These are phyloP conservation scores for Xylaria castorea DNA, from an alignment of 495 filamentous ascomycete genomes.

Conservation along the genomic window DNA sequence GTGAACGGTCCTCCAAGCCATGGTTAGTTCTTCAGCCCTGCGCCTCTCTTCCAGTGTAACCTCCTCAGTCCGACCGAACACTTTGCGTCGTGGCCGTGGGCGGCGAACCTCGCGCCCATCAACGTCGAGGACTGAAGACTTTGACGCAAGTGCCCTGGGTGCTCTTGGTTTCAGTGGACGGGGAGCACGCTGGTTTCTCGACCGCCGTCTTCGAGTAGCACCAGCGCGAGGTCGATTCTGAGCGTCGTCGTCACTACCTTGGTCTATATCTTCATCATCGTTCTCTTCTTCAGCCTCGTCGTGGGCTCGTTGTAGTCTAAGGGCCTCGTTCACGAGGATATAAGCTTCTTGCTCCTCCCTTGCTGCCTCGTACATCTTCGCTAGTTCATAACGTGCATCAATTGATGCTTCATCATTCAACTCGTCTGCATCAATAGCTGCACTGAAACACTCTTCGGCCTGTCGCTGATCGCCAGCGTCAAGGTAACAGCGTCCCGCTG, in stretches of 20 bases:
- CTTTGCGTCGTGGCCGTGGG: conserved; percentile 29
- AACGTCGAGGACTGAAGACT: neutral
- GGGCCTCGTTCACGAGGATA: conserved; percentile 73
- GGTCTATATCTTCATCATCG: conserved; percentile 44
- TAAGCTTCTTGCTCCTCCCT: conserved; percentile 74
- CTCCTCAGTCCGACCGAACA: conserved; percentile 41
- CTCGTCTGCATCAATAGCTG: conserved; percentile 71
- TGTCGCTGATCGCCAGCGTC: conserved; percentile 65
- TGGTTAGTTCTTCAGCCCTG: conserved; percentile 30
- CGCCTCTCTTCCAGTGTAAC: conserved; percentile 37
- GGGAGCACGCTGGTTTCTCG: conserved; percentile 24
- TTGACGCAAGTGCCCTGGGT: neutral
- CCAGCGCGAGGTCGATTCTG: conserved; percentile 9
- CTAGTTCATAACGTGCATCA: conserved; percentile 69
- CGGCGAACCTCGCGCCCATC: conserved; percentile 12
- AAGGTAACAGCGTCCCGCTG: conserved; percentile 75
- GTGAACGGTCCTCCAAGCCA: conserved; percentile 37
- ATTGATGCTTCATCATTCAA: conserved; percentile 67
- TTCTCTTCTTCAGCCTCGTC: conserved; percentile 53
- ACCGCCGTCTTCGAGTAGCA: conserved; percentile 13
- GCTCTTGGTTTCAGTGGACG: conserved; percentile 25
- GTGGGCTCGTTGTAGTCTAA: conserved; percentile 59
- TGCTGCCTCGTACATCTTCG: conserved; percentile 77
- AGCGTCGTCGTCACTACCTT: conserved; percentile 22
- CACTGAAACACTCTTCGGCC: conserved; percentile 76